Evolutionary conservation across 2,329 filamentous ascomycete species (phyloP).

Genomic region (Cladorrhinum sp.): DNA sequence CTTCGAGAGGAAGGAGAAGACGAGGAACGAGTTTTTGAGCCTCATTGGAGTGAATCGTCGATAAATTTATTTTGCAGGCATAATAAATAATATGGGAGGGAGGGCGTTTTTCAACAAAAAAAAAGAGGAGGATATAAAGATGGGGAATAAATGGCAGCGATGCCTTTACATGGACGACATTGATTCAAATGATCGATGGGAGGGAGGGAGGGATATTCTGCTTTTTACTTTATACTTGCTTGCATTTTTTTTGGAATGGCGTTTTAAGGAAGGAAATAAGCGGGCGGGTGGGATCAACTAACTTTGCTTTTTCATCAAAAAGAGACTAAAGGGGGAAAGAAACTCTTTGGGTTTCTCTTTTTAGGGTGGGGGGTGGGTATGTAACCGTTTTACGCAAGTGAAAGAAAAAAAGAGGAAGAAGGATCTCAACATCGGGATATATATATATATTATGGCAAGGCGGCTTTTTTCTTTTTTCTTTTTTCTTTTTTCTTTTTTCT

Average conservation of each 20-base stretch:
- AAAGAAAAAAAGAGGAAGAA: neutral
- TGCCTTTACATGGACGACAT: conserved; percentile 5
- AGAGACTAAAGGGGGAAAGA: neutral
- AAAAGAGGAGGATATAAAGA: conserved; percentile 4
- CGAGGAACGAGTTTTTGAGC: conserved; percentile 90
- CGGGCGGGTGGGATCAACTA: neutral
- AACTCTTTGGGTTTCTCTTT: neutral
- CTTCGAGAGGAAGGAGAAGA: conserved; percentile 90
- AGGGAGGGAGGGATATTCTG: neutral
- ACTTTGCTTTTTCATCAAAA: neutral
- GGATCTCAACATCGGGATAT: conserved; percentile 26
- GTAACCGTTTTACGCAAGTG: neutral
- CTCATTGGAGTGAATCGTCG: conserved; percentile 61
- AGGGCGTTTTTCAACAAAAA: conserved; percentile 20
- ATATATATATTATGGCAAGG: conserved; percentile 5
- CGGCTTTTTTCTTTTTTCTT: conserved; percentile 13
- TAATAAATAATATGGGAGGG: neutral
- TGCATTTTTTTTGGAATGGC: neutral
- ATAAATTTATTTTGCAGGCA: conserved; percentile 1
- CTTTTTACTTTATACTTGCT: neutral
- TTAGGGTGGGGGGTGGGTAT: too few species aligned
- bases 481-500: neutral
- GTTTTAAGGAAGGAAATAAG: neutral
- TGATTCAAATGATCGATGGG: conserved; percentile 2
- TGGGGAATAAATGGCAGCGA: conserved; percentile 12